Conservation (phyloP, 441 rosid species). For the California macrophylla region DNA sequence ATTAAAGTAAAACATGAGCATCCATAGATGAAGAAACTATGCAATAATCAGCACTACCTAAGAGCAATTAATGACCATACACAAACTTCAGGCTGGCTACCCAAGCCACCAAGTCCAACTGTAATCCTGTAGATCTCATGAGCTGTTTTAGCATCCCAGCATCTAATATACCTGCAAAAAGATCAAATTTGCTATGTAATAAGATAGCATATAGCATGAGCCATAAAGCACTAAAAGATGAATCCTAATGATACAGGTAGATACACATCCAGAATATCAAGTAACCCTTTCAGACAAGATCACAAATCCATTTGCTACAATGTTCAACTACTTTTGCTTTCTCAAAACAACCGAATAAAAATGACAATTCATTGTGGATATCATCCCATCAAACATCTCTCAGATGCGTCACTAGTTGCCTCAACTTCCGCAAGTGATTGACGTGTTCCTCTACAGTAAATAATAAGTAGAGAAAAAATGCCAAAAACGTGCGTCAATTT, state of each 20-base stretch:
- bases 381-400: neutral
- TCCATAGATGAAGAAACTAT: neutral
- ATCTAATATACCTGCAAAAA: conserved; percentile 66
- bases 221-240: neutral
- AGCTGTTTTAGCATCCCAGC: conserved; percentile 68
- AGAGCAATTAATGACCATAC: conserved; percentile 78
- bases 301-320: neutral
- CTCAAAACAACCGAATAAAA: neutral
- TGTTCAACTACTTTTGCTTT: neutral
- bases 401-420: neutral
- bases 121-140: conserved; percentile 77
- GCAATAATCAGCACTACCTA: conserved; percentile 34
- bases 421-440: neutral
- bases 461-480: neutral
- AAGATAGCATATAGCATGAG: conserved; percentile 1
- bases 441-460: neutral
- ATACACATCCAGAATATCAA: neutral
- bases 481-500: neutral
- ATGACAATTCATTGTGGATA: neutral
- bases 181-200: conserved; percentile 11
- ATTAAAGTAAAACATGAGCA: neutral
- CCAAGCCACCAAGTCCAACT: conserved; percentile 75
- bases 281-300: neutral
- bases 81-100: conserved; percentile 63
- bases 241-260: neutral